Evolutionary conservation across 306 rosid species (phyloP), one percentile per base, ranked within the genome.

Genomic region (Hippophae rhamnoides): DNA sequence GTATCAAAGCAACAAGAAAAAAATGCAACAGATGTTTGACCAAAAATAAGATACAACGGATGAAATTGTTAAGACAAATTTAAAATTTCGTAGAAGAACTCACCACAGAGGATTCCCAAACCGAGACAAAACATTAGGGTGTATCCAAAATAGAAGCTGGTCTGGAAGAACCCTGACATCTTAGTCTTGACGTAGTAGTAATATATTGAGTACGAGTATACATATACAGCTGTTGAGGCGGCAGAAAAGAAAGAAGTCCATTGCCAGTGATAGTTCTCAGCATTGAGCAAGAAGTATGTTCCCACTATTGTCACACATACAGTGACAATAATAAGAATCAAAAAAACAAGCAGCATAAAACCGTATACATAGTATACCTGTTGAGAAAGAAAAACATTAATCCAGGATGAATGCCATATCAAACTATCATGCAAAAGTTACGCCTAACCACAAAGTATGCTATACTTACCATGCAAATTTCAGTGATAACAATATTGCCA

Each of bases 201-300:
- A 80, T 93, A 93, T 51, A 93, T 74, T 6, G 99, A 88, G 66
- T 93, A 93, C 74, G 88, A 67, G 78, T 93, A 93, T 57, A 93
- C 99, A 7, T 93, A 93, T 42, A 88, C 90, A 56, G 97, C 94
- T 42, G 99, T 93, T 18, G 99, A 93, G 54, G 97, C 97, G 41
- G 99, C 99, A 11, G 99, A 93, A 77, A 86, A 86, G 87, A 93
- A 93, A 68, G 99, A 93, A 58, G 99, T 93, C 99, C 99, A 93
- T 71, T 78, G 95, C 99, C 99, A 93, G 88, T 93, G 92, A 79
- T 93, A 93, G 85, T 93, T 93, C 84, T 93, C 99, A 43, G 99
- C 99, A 71, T 93, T 93, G 43, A 93, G 81, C 81, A 93, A 74
- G 78, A 93, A 93, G 79, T 93, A 93, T 38, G 99, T 84, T 53